Base-by-base conservation (phyloP, 1,139 yeast genomes). In the Kodamaea ohmeri region DNA sequence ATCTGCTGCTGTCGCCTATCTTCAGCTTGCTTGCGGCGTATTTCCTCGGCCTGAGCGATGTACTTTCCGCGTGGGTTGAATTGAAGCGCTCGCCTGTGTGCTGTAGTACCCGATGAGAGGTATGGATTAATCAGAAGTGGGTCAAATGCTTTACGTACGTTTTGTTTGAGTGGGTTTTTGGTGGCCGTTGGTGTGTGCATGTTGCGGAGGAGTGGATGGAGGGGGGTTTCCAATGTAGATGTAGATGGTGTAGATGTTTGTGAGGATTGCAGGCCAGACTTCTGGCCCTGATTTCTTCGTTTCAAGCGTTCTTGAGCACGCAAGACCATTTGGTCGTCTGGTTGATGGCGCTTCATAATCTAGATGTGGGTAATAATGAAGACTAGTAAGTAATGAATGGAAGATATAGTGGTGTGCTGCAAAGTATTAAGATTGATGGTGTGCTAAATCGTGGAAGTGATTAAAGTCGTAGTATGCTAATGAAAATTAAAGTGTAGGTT, bases 41-140 rank as follows among this genome's bases (percentile, higher is more conserved):
- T 40, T 44, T 71, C 70, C 5, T 79, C 66, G 0, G 78, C 95
- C 43, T 70, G 61, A 12, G 67, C 73, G 2, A 82, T 69, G 51
- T 68, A 83, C 50, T 80, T 83, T 1, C 94, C 92, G 29, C 68
- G 67, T 15, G 65, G 71, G 49, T 75, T 80, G 49, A 86, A 76
- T 21, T 59, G 60, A 24, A 85, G 57, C 44, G 33, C 40, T 14
- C 35, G 13, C 6, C 25, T 27, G 66, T 29, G 57, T 54, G 71
- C 50, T 18, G 58, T 46, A 40, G 55, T 50, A 22, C 48, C 53
- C 8, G 36, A 42, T 45, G 76, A 74, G 27, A 81, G 60, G 52
- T 83, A 85, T 1, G 92, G 92, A 50, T 84, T 84, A 22, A 76
- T 58, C 4, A 68, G 48, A 1, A 56, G 39, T 3, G 66, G 58